These are phyloP conservation scores for Tuber umbilicatum DNA, from an alignment of 495 filamentous ascomycete genomes.

Conservation along the genomic window DNA sequence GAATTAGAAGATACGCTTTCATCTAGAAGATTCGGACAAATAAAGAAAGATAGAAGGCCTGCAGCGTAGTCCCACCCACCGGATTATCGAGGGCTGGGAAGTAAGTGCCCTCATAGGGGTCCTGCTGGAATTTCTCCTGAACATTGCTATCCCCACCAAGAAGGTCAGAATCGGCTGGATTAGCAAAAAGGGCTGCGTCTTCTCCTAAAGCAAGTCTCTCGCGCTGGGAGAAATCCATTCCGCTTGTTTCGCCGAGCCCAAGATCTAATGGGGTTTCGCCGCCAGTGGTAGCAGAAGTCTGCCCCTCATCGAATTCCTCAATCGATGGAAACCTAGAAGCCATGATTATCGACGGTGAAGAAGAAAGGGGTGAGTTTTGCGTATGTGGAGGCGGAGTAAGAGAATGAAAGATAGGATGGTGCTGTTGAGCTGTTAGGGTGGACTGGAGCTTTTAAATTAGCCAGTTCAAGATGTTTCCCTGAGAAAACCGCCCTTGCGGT, in stretches of 20 bases:
- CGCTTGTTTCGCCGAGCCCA: constrained; percentile 43
- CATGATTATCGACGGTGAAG: constrained; percentile 51
- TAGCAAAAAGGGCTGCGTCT: constrained; percentile 84
- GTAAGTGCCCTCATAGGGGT: constrained; percentile 57
- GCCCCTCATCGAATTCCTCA: constrained; percentile 91
- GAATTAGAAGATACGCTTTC: constrained; percentile 11
- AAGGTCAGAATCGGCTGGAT: constrained; percentile 70
- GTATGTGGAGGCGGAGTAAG: constrained; percentile 1
- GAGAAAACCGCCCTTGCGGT: constrained; percentile 40
- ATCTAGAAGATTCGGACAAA: not conserved
- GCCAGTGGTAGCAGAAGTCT: constrained; percentile 44
- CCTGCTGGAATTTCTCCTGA: constrained; percentile 59
- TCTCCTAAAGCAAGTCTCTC: constrained; percentile 85
- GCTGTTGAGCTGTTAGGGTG: constrained; percentile 10
- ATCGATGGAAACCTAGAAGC: constrained; percentile 93
- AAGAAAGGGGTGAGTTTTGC: constrained; percentile 19
- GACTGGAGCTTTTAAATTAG: constrained; percentile 13
- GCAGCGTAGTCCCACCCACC: constrained; percentile 49
- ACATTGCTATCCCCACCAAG: constrained; percentile 61
- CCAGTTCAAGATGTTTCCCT: constrained; percentile 12
- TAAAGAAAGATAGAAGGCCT: not conserved
- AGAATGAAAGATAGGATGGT: constrained; percentile 4
- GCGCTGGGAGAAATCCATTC: constrained; percentile 78
- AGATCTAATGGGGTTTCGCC: constrained; percentile 42
- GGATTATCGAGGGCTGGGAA: constrained; percentile 59